These are phyloP conservation scores for Daldinia bambusicola DNA, from an alignment of 495 filamentous ascomycete genomes.

Conservation along the genomic window DNA sequence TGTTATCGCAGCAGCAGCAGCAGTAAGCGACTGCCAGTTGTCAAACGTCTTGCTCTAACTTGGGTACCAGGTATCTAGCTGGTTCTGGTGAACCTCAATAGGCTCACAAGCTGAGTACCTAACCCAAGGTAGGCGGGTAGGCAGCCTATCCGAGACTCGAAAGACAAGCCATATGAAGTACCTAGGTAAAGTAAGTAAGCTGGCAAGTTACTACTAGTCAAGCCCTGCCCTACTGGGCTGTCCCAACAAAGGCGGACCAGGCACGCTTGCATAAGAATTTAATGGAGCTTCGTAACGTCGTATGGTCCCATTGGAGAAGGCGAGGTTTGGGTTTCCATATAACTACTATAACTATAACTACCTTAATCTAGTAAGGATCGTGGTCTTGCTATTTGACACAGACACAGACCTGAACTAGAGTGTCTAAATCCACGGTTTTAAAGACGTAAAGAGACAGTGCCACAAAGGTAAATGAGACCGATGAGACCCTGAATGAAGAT, in stretches of 20 bases:
- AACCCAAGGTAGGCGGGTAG: too few species aligned
- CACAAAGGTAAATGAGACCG: background rate
- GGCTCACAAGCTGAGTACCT: too few species aligned
- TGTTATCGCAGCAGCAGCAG: background rate
- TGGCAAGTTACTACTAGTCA: too few species aligned
- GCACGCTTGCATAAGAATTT: conserved; percentile 26
- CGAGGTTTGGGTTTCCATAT: conserved; percentile 15
- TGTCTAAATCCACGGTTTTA: conserved; percentile 5
- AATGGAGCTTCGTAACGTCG: conserved; percentile 31
- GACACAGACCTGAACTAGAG: conserved; percentile 3
- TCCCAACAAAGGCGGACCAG: conserved; percentile 2
- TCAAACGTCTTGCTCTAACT: background rate
- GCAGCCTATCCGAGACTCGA: conserved; percentile 23
- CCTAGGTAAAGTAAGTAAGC: too few species aligned
- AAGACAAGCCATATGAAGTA: background rate
- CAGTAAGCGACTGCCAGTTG: conserved; percentile 16
- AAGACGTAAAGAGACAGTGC: background rate
- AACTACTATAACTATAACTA: background rate
- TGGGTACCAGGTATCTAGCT: too few species aligned
- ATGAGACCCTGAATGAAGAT: too few species aligned
- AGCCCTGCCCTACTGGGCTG: background rate
- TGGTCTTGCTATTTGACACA: conserved; percentile 4
- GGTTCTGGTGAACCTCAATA: too few species aligned
- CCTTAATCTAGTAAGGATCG: background rate
- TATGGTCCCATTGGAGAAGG: conserved; percentile 5